Evolutionary conservation across 2,329 filamentous ascomycete genomes (phyloP).

Genomic region (Colletotrichum tanaceti): DNA sequence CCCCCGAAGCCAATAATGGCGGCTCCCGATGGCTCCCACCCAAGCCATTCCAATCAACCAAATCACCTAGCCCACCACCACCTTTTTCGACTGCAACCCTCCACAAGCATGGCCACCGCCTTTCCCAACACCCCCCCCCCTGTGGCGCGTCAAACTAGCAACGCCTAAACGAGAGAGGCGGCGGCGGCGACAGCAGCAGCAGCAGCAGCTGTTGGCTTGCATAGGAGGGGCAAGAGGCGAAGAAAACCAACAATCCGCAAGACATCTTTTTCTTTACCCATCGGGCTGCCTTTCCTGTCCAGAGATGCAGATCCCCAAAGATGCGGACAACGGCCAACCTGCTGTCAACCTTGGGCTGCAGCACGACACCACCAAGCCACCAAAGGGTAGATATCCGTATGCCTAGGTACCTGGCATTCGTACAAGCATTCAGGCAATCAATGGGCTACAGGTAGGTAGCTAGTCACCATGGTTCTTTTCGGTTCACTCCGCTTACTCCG

Average conservation of each 20-base stretch:
- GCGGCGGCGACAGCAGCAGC: slow-evolving; percentile 18
- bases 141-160: slow-evolving; percentile 37
- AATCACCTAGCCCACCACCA: background rate
- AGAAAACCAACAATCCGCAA: slow-evolving; percentile 33
- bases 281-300: slow-evolving; percentile 1
- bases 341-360: slow-evolving; percentile 1
- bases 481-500: slow-evolving; percentile 15
- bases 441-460: too few relatives aligned
- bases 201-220: slow-evolving; percentile 17
- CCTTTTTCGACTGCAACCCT: slow-evolving; percentile 24
- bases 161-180: slow-evolving; percentile 31
- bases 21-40: slow-evolving; percentile 7
- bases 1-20: background rate
- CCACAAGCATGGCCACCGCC: slow-evolving; percentile 32
- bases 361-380: slow-evolving; percentile 6
- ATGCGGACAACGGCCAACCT: slow-evolving; percentile 15
- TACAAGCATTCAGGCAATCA: background rate
- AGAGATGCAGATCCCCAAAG: slow-evolving; percentile 16
- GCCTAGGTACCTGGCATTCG: too few relatives aligned
- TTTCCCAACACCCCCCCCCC: slow-evolving; percentile 29
- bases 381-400: background rate
- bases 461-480: background rate
- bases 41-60: slow-evolving; percentile 24
- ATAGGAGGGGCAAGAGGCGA: slow-evolving; percentile 1
- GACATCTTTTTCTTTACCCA: slow-evolving; percentile 17